These are phyloP conservation scores for Lodderomyces pseudojiufengensis DNA, from an alignment of 1,139 yeast genomes.

Conservation along the genomic window DNA sequence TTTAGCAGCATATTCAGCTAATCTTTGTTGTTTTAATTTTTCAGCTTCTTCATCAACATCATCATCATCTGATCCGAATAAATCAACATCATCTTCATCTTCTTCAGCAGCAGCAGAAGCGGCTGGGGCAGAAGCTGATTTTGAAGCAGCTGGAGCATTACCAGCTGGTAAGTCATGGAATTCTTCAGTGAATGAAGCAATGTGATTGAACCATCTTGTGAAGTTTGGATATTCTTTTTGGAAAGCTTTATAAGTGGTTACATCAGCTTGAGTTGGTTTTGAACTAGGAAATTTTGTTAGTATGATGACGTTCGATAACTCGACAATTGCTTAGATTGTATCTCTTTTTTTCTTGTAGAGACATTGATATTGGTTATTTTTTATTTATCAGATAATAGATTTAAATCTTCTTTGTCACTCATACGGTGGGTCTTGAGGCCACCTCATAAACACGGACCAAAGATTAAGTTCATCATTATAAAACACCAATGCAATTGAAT, in stretches of 20 bases:
- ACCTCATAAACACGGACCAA: constrained; percentile 98
- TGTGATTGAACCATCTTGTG: constrained; percentile 98
- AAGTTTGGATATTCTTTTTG: constrained; percentile 90
- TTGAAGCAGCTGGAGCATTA: constrained; percentile 36
- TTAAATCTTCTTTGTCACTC: constrained; percentile 69
- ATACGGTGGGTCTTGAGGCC: constrained; percentile 90
- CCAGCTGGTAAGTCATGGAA: constrained; percentile 83
- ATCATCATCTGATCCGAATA: constrained; percentile 92
- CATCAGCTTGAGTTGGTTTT: constrained; percentile 94
- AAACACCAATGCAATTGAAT: neutral
- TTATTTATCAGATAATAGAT: constrained; percentile 34
- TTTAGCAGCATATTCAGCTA: constrained; percentile 96
- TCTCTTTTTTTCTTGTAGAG: no score
- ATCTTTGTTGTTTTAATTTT: constrained; percentile 93
- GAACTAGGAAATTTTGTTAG: constrained; percentile 43
- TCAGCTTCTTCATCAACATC: constrained; percentile 97
- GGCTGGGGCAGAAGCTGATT: constrained; percentile 21
- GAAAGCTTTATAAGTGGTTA: constrained; percentile 90
- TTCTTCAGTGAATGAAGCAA: constrained; percentile 86
- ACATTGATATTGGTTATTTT: no score
- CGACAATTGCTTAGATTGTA: no score
- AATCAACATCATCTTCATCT: constrained; percentile 88
- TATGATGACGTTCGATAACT: no score
- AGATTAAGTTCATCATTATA: constrained; percentile 63
- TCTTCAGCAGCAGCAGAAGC: constrained; percentile 67